Conservation (phyloP, 2,329 filamentous ascomycete genomes). For the Aureobasidium sp. region DNA sequence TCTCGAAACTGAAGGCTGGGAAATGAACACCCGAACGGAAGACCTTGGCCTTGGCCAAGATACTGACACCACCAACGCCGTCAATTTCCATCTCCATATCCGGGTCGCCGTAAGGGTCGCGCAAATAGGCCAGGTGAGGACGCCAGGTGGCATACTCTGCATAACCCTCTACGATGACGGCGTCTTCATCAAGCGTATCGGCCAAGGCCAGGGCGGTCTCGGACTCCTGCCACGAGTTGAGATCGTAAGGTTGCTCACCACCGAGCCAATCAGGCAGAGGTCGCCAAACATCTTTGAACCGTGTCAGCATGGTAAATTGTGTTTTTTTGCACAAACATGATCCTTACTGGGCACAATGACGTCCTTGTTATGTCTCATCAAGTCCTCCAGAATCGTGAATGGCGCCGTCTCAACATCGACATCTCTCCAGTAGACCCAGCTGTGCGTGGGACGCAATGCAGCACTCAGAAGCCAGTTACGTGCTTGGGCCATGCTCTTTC, state of each 20-base stretch:
- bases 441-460: constrained; percentile 86
- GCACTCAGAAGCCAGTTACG: constrained; percentile 95
- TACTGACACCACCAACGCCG: constrained; percentile 94
- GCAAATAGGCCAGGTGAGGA: constrained; percentile 90
- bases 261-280: constrained; percentile 98
- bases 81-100: constrained; percentile 99
- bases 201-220: constrained; percentile 91
- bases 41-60: constrained; percentile 89
- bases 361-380: constrained; percentile 99
- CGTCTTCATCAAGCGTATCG: constrained; percentile 93
- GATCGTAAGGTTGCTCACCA: constrained; percentile 93
- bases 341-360: constrained; percentile 93
- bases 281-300: constrained; percentile 69
- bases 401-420: constrained; percentile 97
- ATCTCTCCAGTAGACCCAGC: constrained; percentile 99
- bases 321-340: constrained; percentile 25
- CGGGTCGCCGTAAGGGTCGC: constrained; percentile 93
- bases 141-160: constrained; percentile 98
- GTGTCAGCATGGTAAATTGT: constrained; percentile 37
- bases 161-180: constrained; percentile 97
- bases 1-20: constrained; percentile 96
- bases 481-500: constrained; percentile 97
- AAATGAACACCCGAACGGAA: constrained; percentile 96
- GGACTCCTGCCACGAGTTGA: constrained; percentile 99
- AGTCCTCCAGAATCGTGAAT: constrained; percentile 90